Evolutionary conservation across 371 early-diverging fungal genomes (phyloP), one percentile per base, ranked within the genome.

Genomic region (Mucor mucedo): DNA sequence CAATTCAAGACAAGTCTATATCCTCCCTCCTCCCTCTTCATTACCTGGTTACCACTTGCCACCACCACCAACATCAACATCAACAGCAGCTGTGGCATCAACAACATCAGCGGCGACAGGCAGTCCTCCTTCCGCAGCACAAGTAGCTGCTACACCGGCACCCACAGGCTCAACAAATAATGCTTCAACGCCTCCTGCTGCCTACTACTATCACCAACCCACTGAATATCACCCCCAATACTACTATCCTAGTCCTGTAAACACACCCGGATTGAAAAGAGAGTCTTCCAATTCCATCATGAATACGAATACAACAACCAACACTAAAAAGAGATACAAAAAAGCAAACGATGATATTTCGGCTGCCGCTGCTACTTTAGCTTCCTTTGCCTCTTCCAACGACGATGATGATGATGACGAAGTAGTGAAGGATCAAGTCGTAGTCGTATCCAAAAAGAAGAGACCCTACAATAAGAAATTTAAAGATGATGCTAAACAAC

Each of bases 21-120:
- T 79, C 42, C 63, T 79, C 35, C 80, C 79, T 32, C 75, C 80
- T 21, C 80, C 77, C 41, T 72, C 76, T 21, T 70, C 76, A 16
- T 60, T 76, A 21, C 70, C 70, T 52, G 78, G 79, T 3, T 76
- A 66, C 50, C 71, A 67, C 61, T 63, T 58, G 30, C 63, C 45
- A 6, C 71, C 69, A 28, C 60, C 69, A 28, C 56, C 63, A n/a
- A 21, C 41, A 4, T 38, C 29, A 11, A 1, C 11, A 42, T 4
- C 42, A 42, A 11, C 42, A 42, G n/a, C 42, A 42, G n/a, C 42
- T 10, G 3, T 7, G 7, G 1, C 55, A 38, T 39, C 40, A 39
- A 8, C 40, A 39, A 1, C 40, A 39, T 8, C 40, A 39, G 29
- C 29, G 21, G 21, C 21, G 21, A 1, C 21, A 21, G 21, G 21